Evolutionary conservation across 2,329 filamentous ascomycete genomes (phyloP).

Genomic region (Pseudocercospora ulei): DNA sequence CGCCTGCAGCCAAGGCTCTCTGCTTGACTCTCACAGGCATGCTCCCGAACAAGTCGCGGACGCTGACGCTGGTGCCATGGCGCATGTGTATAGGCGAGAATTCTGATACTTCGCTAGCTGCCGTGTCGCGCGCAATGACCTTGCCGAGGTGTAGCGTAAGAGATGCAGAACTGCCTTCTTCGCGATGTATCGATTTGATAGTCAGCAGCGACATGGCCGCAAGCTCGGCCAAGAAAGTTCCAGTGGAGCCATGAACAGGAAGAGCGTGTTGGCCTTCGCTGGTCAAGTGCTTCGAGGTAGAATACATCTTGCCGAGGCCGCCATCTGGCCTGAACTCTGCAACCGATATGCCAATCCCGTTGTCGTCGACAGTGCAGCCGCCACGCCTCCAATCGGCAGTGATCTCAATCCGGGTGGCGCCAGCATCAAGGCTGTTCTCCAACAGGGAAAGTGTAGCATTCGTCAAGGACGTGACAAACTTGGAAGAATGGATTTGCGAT

Average conservation of each 20-base stretch:
- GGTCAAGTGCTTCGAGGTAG: conserved; percentile 61
- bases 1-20: conserved; percentile 49
- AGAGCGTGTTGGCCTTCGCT: conserved; percentile 22
- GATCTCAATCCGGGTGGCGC: conserved; percentile 58
- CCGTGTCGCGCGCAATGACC: conserved; percentile 53
- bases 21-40: conserved; percentile 87
- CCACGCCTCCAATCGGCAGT: conserved; percentile 66
- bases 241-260: conserved; percentile 55
- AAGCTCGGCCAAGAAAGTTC: conserved; percentile 68
- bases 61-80: conserved; percentile 60
- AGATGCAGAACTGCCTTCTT: conserved; percentile 53
- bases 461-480: conserved; percentile 64
- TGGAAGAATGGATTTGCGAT: conserved; percentile 73
- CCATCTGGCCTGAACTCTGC: conserved; percentile 61
- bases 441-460: conserved; percentile 61
- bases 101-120: conserved; percentile 28
- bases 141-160: conserved; percentile 62
- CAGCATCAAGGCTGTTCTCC: conserved; percentile 76
- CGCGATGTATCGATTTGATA: conserved; percentile 60
- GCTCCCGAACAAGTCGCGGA: conserved; percentile 75
- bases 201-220: conserved; percentile 65
- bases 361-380: conserved; percentile 70
- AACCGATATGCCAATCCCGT: conserved; percentile 67
- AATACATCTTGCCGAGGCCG: conserved; percentile 56
- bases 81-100: conserved; percentile 6